Evolutionary conservation across 768 basidiomycete genomes (phyloP), one percentile per base, ranked within the genome.

Genomic region (Psilocybe azurescens): DNA sequence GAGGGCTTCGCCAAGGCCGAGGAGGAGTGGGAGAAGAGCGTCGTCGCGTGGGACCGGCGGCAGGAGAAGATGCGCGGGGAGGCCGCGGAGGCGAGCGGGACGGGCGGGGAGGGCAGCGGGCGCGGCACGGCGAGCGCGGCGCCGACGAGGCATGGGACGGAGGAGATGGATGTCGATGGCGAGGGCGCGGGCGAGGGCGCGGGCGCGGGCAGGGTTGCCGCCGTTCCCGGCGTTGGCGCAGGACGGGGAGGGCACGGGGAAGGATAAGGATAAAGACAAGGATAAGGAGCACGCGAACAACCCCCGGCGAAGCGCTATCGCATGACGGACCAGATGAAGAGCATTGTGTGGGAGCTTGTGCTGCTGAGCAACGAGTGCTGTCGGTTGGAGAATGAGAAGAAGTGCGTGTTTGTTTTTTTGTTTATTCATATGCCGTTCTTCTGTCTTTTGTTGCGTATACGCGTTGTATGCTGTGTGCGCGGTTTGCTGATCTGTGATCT

Each of bases 331-430:
- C 72, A 73, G 62, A 93, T 96, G 91, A 92, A 93, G 78, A 74
- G 73, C 44, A 83, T 86, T 30, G 85, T 95, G 64, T 95, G 91
- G 91, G 83, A 89, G 72, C 79, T 94, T 6, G 91, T 93, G 57
- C 80, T 87, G 71, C 70, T 95, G 60, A 94, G 91, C 71, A 94
- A 94, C 69, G 91, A 94, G 77, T 88, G 88, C 58, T 93, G 90
- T 74, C 79, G 90, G 61, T 64, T 81, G 71, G 80, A 81, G 71
- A 81, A 80, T 72, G 79, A 80, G 75, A 79, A 78, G 65, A 79
- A 80, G 76, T 78, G 62, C 30, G 75, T 75, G 2, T 24, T 62
- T 54, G 18, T 24, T 24, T 18, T 56, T 16, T 29, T 41, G 16
- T 30, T 46, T 59, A 13, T 58, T 24, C 24, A 36, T 30, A 13